Conservation (phyloP, 345 rosid genomes). For the Angophora floribunda region DNA sequence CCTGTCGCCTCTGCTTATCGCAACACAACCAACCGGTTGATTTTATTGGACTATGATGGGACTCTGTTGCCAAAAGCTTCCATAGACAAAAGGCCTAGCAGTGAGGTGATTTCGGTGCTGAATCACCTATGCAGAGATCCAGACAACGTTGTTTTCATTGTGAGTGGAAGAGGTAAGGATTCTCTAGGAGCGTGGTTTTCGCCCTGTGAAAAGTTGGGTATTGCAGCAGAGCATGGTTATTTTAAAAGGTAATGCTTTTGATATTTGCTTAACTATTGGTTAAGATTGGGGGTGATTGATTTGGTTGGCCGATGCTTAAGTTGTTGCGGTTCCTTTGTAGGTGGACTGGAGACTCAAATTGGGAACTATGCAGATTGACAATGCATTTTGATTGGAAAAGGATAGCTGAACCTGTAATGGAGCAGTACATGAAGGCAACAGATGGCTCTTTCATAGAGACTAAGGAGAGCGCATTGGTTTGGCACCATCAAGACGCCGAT, state of each 20-base stretch:
- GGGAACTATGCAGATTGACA: constrained; percentile 37
- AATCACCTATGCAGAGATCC: constrained; percentile 56
- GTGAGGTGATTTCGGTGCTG: constrained; percentile 40
- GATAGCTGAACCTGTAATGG: constrained; percentile 70
- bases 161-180: constrained; percentile 78
- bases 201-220: constrained; percentile 49
- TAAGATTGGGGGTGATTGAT: background rate
- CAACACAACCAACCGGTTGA: constrained; percentile 41
- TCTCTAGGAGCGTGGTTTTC: constrained; percentile 61
- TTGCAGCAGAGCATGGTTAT: constrained; percentile 83
- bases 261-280: background rate
- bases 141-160: constrained; percentile 59
- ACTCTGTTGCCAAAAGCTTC: constrained; percentile 51
- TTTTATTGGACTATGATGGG: constrained; percentile 83
- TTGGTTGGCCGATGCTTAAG: background rate
- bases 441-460: constrained; percentile 77
- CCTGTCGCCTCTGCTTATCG: constrained; percentile 47
- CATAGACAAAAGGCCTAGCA: constrained; percentile 48
- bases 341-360: constrained; percentile 41
- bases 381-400: constrained; percentile 50
- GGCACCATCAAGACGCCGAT: constrained; percentile 78
- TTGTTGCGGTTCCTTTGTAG: constrained; percentile 11
- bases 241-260: constrained; percentile 43
- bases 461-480: constrained; percentile 75
- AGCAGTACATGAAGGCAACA: constrained; percentile 56